A percentile compares a stretch with the other conserved stretches of the same genome.
These are phyloP conservation scores for Capsicum rhomboideum DNA, from an alignment of 257 asterid species.

Conservation along the genomic window DNA sequence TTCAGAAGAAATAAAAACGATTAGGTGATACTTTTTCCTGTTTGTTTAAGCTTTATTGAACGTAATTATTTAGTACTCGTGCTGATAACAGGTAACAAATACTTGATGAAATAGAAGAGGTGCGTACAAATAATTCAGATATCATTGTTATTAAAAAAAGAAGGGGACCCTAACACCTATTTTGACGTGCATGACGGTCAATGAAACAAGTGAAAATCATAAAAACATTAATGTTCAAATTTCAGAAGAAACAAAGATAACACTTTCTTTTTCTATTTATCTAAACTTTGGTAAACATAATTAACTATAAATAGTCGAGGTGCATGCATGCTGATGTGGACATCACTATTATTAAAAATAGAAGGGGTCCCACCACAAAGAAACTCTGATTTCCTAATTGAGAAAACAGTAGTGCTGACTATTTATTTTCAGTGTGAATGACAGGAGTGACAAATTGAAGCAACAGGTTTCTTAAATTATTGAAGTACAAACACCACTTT, in stretches of 20 bases:
- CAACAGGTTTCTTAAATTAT: neutral
- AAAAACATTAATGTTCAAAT: neutral
- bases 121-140: too few relatives aligned
- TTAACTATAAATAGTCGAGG: neutral
- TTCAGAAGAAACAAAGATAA: neutral
- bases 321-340: rapidly evolving
- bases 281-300: neutral
- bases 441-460: slow-evolving; percentile 1
- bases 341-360: too few relatives aligned
- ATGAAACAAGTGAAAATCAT: neutral
- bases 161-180: too few relatives aligned
- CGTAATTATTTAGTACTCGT: neutral
- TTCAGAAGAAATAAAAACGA: neutral
- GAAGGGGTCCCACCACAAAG: neutral
- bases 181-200: neutral
- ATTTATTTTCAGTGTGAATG: neutral
- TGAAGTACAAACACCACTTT: neutral
- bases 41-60: neutral
- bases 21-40: neutral
- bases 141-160: too few relatives aligned
- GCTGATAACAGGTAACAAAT: neutral
- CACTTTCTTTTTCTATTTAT: too few relatives aligned
- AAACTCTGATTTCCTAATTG: neutral
- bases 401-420: neutral
- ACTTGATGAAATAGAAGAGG: neutral